These are phyloP conservation scores for Halophytophthora batemanensis DNA, from an alignment of 352 stramenopile species.

Conservation along the genomic window DNA sequence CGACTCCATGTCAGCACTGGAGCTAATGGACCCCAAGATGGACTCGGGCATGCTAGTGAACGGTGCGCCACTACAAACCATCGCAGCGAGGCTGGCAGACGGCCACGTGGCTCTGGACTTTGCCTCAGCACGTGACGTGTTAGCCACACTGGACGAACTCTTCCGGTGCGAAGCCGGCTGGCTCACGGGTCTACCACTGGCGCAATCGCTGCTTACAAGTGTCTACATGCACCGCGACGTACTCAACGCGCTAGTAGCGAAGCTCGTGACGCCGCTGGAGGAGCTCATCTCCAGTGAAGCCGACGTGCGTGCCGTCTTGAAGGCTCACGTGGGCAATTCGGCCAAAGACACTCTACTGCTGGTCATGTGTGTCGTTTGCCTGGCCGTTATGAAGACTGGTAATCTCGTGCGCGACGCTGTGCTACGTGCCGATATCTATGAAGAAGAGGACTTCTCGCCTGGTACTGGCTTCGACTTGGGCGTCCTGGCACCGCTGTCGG, in stretches of 20 bases:
- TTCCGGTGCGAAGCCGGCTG: slow-evolving; percentile 78
- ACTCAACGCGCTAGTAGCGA: slow-evolving; percentile 63
- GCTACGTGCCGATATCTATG: slow-evolving; percentile 93
- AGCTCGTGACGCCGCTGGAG: slow-evolving; percentile 33
- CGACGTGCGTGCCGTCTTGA: slow-evolving; percentile 29
- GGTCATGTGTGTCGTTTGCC: slow-evolving; percentile 63
- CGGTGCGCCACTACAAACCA: slow-evolving; percentile 47
- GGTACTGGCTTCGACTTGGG: slow-evolving; percentile 65
- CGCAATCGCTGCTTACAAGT: slow-evolving; percentile 88
- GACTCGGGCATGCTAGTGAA: slow-evolving; percentile 88
- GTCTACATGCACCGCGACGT: slow-evolving; percentile 85
- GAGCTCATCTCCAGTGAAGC: slow-evolving; percentile 17
- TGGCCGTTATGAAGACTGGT: slow-evolving; percentile 72
- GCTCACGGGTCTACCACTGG: slow-evolving; percentile 80
- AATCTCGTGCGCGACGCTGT: slow-evolving; percentile 81
- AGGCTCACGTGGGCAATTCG: slow-evolving; percentile 27
- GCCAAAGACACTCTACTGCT: slow-evolving; percentile 59
- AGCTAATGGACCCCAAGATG: slow-evolving; percentile 94
- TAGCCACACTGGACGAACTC: slow-evolving; percentile 75
- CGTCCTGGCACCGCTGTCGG: slow-evolving; percentile 35
- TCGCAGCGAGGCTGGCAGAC: slow-evolving; percentile 45
- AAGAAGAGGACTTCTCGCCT: slow-evolving; percentile 94
- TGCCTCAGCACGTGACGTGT: slow-evolving; percentile 53
- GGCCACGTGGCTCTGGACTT: slow-evolving; percentile 55
- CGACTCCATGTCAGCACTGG: slow-evolving; percentile 93